A percentile compares a stretch with the other conserved stretches of the same genome.
These are phyloP conservation scores for Wickerhamomyces sydowiorum DNA, from an alignment of 805 yeast species.

Conservation along the genomic window DNA sequence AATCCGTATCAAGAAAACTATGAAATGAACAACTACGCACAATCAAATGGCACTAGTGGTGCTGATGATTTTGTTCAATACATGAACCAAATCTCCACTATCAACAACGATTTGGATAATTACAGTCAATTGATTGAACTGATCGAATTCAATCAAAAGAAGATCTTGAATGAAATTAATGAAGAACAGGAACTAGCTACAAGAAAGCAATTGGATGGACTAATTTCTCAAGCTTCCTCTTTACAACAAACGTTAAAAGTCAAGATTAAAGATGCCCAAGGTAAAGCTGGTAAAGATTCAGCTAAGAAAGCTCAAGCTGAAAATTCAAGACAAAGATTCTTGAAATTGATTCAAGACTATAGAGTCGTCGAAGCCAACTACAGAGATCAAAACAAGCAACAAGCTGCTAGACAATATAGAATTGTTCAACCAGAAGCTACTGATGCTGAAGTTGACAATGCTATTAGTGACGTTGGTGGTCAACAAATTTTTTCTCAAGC, in stretches of 20 bases:
- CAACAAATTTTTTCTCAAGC: constrained; percentile 96
- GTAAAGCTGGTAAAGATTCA: constrained; percentile 61
- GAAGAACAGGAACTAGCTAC: constrained; percentile 62
- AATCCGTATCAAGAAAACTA: constrained; percentile 4
- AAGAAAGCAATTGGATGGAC: constrained; percentile 70
- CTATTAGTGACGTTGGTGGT: constrained; percentile 77
- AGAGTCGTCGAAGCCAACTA: constrained; percentile 82
- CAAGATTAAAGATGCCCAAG: constrained; percentile 73
- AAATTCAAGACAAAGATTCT: constrained; percentile 76
- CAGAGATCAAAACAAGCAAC: constrained; percentile 76
- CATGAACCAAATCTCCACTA: constrained; percentile 61
- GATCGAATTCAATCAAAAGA: constrained; percentile 64
- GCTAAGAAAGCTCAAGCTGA: constrained; percentile 90
- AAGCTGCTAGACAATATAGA: constrained; percentile 88
- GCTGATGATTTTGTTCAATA: constrained; percentile 55
- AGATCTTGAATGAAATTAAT: constrained; percentile 66
- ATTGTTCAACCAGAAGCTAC: constrained; percentile 85
- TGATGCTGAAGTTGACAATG: constrained; percentile 76
- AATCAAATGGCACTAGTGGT: constrained; percentile 9
- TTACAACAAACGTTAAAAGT: constrained; percentile 70
- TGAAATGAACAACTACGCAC: constrained; percentile 2
- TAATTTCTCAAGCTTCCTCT: constrained; percentile 72
- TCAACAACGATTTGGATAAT: constrained; percentile 64
- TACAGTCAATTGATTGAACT: constrained; percentile 65
- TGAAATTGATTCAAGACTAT: constrained; percentile 81